Base-by-base conservation (phyloP, 345 rosid species). In the Lepidium africanum region DNA sequence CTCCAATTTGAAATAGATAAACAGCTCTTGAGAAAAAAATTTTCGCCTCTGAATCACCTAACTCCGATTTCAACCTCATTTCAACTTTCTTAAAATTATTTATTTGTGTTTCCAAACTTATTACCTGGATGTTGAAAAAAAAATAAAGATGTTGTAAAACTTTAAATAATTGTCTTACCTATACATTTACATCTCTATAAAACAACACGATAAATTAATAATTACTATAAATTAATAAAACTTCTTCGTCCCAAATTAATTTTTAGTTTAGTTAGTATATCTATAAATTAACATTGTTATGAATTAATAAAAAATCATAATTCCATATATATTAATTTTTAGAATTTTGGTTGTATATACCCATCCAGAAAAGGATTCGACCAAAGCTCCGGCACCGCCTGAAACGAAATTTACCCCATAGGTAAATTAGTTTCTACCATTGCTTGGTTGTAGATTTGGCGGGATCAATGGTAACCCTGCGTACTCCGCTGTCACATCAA, bases 361-460 rank as follows among this genome's bases (percentile, higher is more conserved):
- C 23, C 23, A 21, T 65, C 83, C 89, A 21, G 12, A 74, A 52
- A 63, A n/a, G 6, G 84, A 80, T 71, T 63, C 73, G 19, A 50
- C 67, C 21, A 87, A 70, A 68, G 80, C 82, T 12, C 85, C 85
- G 37, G 83, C 92, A 17, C 81, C 85, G 0, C 46, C 84, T 0
- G 92, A 80, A 23, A 83, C 86, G 25, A 83, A 83, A 60, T 74
- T 85, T 3, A 72, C 76, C 23, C 87, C 90, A 17, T 57, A 62
- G 40, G 59, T 64, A 25, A 52, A 69, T 10, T 69, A 54, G 42
- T 72, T 59, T 3, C 45, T 46, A 5, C 74, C 36, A 16, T 65
- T 58, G 1, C 77, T 51, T 38, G 77, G 84, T 48, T 78, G 78
- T 42, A 83, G 73, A 72, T 82, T 80, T n/a, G 85, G 75, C 10